Percentiles rank a stretch among this genome's conserved stretches.
Evolutionary conservation across 2,329 filamentous ascomycete species (phyloP).

Genomic region (Sordariomycetes sp.): DNA sequence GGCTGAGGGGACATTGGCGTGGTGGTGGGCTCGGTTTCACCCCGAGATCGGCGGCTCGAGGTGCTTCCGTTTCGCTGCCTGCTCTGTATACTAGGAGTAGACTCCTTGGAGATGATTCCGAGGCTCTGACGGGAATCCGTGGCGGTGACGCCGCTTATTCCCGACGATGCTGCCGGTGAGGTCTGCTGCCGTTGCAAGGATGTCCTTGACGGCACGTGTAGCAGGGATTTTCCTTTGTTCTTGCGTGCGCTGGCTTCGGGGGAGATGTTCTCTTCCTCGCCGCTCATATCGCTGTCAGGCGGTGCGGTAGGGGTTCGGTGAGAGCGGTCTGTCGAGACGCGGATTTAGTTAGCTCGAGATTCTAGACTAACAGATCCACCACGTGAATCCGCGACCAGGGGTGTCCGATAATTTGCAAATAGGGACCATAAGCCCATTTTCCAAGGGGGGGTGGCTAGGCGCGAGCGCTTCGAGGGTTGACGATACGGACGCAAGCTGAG

Average conservation of each 20-base stretch:
- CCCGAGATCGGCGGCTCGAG: constrained; percentile 48
- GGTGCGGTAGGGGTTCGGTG: not conserved
- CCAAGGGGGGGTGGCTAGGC: not conserved
- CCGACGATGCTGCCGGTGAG: constrained; percentile 45
- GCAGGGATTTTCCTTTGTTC: constrained; percentile 25
- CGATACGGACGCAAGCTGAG: not conserved
- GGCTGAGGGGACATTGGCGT: constrained; percentile 35
- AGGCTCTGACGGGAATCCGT: constrained; percentile 49
- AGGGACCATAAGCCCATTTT: not conserved
- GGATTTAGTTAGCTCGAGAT: not conserved
- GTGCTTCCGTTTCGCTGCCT: constrained; percentile 54
- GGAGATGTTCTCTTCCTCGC: constrained; percentile 25
- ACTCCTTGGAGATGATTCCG: constrained; percentile 50
- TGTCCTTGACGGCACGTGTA: constrained; percentile 48
- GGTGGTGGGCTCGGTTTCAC: constrained; percentile 36
- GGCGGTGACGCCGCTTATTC: constrained; percentile 44
- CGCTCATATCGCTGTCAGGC: constrained; percentile 15
- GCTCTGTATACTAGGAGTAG: constrained; percentile 49
- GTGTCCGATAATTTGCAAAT: not conserved
- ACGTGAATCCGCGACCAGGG: not conserved
- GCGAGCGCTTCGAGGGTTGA: not conserved
- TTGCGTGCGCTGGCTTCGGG: constrained; percentile 30
- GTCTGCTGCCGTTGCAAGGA: constrained; percentile 48
- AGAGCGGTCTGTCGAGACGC: not conserved
- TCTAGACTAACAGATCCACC: too few relatives aligned